Conservation (phyloP, 768 basidiomycete species). For the Tylopilus sp. region DNA sequence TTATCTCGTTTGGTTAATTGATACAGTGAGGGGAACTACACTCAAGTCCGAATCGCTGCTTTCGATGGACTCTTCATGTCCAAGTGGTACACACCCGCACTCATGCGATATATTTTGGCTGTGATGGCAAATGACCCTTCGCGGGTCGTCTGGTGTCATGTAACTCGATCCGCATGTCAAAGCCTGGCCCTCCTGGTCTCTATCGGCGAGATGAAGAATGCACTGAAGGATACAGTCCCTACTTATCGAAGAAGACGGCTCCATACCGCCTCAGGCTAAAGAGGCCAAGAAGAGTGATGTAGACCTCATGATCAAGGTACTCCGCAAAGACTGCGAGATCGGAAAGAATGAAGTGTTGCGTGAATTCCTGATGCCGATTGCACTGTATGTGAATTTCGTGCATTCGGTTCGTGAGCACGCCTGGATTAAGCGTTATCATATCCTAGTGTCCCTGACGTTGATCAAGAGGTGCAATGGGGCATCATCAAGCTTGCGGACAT, state of each 20-base stretch:
- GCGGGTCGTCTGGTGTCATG: conserved; percentile 76
- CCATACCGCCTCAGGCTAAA: no score
- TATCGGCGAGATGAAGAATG: no score
- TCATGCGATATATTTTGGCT: conserved; percentile 84
- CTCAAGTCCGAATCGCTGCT: conserved; percentile 86
- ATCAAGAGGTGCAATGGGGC: conserved; percentile 89
- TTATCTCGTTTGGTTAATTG: no score
- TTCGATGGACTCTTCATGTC: conserved; percentile 88
- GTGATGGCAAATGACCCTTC: conserved; percentile 87
- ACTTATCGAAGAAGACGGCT: conserved; percentile 84
- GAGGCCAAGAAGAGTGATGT: no score
- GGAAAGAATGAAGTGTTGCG: conserved; percentile 76
- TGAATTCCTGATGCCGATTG: conserved; percentile 77
- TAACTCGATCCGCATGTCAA: conserved; percentile 81
- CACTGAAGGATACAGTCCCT: conserved; percentile 72
- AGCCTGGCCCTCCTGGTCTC: conserved; percentile 82
- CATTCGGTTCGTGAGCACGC: not conserved
- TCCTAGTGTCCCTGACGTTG: conserved; percentile 68
- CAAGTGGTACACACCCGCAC: conserved; percentile 79
- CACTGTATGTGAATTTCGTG: conserved; percentile 52
- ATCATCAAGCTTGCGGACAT: conserved; percentile 89
- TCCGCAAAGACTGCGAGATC: conserved; percentile 87
- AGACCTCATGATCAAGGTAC: conserved; percentile 79
- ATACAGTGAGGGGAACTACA: conserved; percentile 95
- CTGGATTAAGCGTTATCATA: no score